Conservation (phyloP, 441 rosid species). For the Macaranga tanarius region DNA sequence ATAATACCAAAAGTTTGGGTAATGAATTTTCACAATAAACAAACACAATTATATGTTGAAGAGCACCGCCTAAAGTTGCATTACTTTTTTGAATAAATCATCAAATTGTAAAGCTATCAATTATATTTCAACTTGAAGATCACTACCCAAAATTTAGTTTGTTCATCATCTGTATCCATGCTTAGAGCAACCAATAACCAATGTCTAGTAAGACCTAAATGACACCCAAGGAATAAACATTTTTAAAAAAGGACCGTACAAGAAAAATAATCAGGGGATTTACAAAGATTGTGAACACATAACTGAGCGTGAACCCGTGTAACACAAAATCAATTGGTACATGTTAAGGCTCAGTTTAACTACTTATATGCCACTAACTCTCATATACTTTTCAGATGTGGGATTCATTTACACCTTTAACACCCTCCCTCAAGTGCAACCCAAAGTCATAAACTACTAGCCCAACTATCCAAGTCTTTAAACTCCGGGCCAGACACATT, state of each 20-base stretch:
- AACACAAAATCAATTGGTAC: too few species aligned
- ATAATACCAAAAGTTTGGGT: conserved; percentile 12
- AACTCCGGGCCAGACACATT: too few species aligned
- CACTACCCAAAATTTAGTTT: neutral
- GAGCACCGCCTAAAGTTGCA: neutral
- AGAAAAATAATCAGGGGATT: neutral
- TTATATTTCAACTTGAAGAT: neutral
- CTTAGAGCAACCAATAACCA: neutral
- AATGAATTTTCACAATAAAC: neutral
- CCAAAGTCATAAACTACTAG: too few species aligned
- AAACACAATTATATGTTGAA: neutral
- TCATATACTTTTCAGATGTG: too few species aligned
- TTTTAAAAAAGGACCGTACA: neutral
- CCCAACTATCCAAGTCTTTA: too few species aligned
- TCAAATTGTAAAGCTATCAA: neutral
- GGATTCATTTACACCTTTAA: too few species aligned
- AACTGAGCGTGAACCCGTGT: too few species aligned
- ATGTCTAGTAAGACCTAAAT: neutral
- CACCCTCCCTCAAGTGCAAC: too few species aligned
- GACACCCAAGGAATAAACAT: neutral
- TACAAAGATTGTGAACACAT: too few species aligned
- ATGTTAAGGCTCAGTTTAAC: too few species aligned
- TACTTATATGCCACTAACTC: too few species aligned
- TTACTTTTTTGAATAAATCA: neutral
- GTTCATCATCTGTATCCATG: neutral